phyloP scores from a whole-genome alignment of 768 basidiomycete genomes.

The Glaciozyma antarctica region DNA sequence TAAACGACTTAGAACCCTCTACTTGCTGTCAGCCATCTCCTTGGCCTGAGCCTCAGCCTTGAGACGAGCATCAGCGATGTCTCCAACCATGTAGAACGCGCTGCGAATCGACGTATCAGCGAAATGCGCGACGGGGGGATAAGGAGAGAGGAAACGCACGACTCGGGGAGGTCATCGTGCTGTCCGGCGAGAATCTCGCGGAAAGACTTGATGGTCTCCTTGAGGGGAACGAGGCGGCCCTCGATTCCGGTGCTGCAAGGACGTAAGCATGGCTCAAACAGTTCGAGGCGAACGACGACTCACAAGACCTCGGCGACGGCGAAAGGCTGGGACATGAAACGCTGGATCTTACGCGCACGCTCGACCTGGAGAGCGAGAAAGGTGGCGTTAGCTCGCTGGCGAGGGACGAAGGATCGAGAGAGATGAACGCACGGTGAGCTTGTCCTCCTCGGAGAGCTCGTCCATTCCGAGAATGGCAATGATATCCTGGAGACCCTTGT shows the following conservation, averaged over 20 bases:
- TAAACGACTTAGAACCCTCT: too few species aligned
- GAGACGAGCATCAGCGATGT: too few species aligned
- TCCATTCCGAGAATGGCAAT: slow-evolving; percentile 99
- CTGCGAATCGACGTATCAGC: too few species aligned
- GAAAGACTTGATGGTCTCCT: slow-evolving; percentile 61
- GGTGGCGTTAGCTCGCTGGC: neutral
- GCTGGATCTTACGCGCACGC: slow-evolving; percentile 92
- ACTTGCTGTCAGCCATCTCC: too few species aligned
- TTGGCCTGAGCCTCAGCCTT: too few species aligned
- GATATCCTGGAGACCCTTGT: slow-evolving; percentile 64
- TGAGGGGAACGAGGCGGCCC: slow-evolving; percentile 89
- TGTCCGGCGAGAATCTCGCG: slow-evolving; percentile 87
- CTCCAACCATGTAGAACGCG: too few species aligned
- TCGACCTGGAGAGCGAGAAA: slow-evolving; percentile 45
- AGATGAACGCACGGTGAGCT: slow-evolving; percentile 57
- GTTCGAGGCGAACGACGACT: too few species aligned
- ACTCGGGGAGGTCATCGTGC: slow-evolving; percentile 73
- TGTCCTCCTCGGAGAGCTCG: slow-evolving; percentile 99
- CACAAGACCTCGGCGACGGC: slow-evolving; percentile 82
- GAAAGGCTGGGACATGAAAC: slow-evolving; percentile 99
- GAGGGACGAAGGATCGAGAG: neutral
- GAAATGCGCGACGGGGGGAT: too few species aligned
- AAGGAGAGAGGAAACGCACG: neutral
- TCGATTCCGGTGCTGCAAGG: slow-evolving; percentile 72
- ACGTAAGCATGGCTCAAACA: too few species aligned